These are phyloP conservation scores for Rhododendron ovatum DNA, from an alignment of 148 eudicot species.

Conservation along the genomic window DNA sequence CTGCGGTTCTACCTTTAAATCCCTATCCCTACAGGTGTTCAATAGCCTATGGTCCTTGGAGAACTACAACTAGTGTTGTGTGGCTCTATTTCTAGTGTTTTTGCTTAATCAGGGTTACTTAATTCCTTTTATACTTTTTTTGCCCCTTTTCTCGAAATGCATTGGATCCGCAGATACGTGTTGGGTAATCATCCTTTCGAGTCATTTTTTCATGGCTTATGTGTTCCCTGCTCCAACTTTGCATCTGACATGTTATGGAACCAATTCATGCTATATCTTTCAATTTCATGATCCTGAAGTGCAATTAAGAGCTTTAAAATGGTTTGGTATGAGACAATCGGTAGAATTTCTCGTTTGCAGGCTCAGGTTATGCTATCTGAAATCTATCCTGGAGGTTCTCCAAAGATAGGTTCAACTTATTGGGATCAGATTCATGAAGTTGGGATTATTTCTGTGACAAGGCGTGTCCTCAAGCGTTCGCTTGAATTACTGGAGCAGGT, in stretches of 20 bases:
- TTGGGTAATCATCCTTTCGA: background rate
- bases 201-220: background rate
- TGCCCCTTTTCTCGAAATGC: background rate
- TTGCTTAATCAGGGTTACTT: background rate
- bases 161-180: background rate
- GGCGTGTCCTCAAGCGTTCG: conserved; percentile 74
- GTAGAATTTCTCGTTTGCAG: conserved; percentile 32
- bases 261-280: background rate
- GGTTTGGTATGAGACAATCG: conserved; percentile 7
- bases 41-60: background rate
- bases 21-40: background rate
- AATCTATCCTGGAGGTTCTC: conserved; percentile 91
- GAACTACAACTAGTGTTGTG: background rate
- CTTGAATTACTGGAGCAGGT: conserved; percentile 78
- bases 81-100: background rate
- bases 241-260: background rate
- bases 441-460: conserved; percentile 83
- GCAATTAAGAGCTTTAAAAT: conserved; percentile 2
- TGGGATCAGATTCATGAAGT: conserved; percentile 96
- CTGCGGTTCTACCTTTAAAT: background rate
- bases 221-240: background rate
- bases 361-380: conserved; percentile 93
- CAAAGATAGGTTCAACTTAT: conserved; percentile 76
- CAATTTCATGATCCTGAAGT: background rate
- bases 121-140: background rate